Evolutionary conservation across 345 rosid species (phyloP).

Genomic region (Odontarrhena argentea): DNA sequence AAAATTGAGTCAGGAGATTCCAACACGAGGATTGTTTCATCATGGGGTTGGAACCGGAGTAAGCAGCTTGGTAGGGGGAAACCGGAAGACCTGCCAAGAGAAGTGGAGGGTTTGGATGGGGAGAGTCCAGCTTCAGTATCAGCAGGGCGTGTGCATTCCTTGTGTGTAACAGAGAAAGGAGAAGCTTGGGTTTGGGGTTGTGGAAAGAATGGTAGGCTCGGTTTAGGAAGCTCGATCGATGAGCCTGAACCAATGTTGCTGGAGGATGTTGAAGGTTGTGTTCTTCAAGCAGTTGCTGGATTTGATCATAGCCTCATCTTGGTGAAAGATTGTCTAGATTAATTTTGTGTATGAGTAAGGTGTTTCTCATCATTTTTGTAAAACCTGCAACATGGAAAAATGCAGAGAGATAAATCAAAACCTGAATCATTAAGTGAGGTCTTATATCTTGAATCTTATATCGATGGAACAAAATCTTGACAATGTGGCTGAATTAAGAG

Average conservation of each 20-base stretch:
- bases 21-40: constrained; percentile 50
- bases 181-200: constrained; percentile 91
- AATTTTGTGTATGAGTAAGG: too few species aligned
- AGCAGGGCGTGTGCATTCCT: constrained; percentile 79
- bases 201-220: constrained; percentile 83
- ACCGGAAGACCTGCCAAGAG: constrained; percentile 50
- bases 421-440: neutral
- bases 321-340: constrained; percentile 28
- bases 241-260: constrained; percentile 65
- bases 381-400: neutral
- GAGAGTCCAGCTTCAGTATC: constrained; percentile 56
- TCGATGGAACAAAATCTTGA: neutral
- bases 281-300: constrained; percentile 67
- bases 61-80: constrained; percentile 83
- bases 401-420: constrained; percentile 7
- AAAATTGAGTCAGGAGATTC: constrained; percentile 33
- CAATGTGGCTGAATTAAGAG: neutral
- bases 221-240: constrained; percentile 73
- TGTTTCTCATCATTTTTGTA: constrained; percentile 9
- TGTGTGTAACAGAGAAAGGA: constrained; percentile 61
- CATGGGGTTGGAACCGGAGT: constrained; percentile 94
- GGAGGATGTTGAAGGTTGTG: constrained; percentile 62
- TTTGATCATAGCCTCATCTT: constrained; percentile 81
- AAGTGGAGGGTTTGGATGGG: constrained; percentile 55
- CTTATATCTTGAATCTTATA: neutral